Conservation (phyloP, 306 rosid species). For the Potentilla sterilis region DNA sequence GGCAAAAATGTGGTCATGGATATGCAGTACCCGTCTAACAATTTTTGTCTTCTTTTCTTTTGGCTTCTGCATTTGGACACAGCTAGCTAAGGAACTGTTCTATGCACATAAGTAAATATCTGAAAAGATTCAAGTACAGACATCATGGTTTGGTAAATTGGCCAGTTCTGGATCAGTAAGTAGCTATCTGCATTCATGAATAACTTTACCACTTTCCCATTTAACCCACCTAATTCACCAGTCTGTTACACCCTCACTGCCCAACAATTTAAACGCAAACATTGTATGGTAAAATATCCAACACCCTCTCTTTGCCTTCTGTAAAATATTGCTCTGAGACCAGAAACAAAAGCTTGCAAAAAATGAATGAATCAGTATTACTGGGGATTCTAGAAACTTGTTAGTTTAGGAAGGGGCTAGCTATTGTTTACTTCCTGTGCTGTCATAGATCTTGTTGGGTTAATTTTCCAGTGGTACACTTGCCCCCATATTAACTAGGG, state of each 20-base stretch:
- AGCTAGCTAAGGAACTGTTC: constrained; percentile 7
- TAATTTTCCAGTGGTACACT: neutral
- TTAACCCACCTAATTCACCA: neutral
- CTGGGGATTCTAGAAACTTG: neutral
- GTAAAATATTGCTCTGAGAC: neutral
- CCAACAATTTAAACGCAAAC: too few relatives aligned
- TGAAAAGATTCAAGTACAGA: neutral
- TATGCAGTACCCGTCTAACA: neutral
- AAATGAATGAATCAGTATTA: neutral
- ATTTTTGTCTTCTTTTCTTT: neutral
- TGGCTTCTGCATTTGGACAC: constrained; percentile 1
- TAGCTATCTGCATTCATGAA: neutral
- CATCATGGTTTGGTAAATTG: neutral
- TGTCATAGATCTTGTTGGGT: neutral
- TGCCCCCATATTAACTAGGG: neutral
- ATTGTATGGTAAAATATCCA: too few relatives aligned
- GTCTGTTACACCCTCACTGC: too few relatives aligned
- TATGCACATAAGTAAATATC: neutral
- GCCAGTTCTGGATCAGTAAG: neutral
- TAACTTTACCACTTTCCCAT: neutral
- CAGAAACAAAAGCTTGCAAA: neutral
- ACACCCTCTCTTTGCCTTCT: neutral
- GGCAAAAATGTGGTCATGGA: neutral
- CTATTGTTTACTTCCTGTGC: neutral
- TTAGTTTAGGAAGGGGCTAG: neutral